Base-by-base conservation (phyloP, 306 rosid genomes). In the Lathyrus aphaca region DNA sequence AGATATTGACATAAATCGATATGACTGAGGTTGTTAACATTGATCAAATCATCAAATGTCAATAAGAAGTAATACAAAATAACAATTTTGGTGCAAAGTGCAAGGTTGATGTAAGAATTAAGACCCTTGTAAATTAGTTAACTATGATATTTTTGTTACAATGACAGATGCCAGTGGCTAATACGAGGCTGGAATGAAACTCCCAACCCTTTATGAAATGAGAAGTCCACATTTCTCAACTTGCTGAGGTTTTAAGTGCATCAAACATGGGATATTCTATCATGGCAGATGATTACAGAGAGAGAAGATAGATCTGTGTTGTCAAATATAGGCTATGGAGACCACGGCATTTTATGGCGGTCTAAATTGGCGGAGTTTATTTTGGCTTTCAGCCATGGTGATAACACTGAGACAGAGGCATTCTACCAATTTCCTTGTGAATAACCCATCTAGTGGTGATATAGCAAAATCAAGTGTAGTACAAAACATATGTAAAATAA, bases 41-140 rank as follows among this genome's bases (percentile, higher is more conserved):
- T 40, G 23, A 51, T 51, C 42, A 42, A 73, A 64, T 51, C 15
- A 51, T 51, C 40, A 42, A 73, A 64, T 64, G 65, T 35, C 71
- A 63, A 53, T 53, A 13, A 12, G 68, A 75, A 46, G 69, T 23
- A 37, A 75, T 19, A 58, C 37, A 25, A 44, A 75, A 57, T 10
- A 23, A 46, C 39, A 43, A 46, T 6, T 18, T 23, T 63, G 21
- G 69, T 55, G 38, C 5, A 55, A 55, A 55, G 3, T 55, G 61
- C 38, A 25, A 55, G 16, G 17, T 55, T 25, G 38, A 25, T 55
- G 38, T 55, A 55, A 12, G 2, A 25, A 12, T 9, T 55, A 13
- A 55, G 7, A 55, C 17, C 38, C 61, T 55, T 55, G 6, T 55
- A 55, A 18, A 10, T 51, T 13, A 25, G 61, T 25, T 25, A 25